These are phyloP conservation scores for Termitomyces sp. DNA, from an alignment of 768 basidiomycete genomes.

Conservation along the genomic window DNA sequence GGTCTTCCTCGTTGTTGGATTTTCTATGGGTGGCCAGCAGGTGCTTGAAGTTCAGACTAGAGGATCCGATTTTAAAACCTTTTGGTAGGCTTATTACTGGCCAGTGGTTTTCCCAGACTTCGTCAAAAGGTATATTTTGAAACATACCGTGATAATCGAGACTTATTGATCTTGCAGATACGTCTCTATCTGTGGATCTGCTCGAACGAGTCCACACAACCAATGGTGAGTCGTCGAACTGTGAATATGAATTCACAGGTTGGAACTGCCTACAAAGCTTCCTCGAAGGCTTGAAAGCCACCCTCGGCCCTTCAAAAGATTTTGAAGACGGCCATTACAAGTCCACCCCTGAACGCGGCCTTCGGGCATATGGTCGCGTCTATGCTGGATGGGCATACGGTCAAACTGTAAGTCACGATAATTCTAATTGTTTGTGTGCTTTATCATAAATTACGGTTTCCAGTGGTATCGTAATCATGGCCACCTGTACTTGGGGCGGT, in stretches of 20 bases:
- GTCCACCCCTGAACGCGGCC: slow-evolving; percentile 37
- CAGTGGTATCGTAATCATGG: slow-evolving; percentile 52
- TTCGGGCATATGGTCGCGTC: slow-evolving; percentile 51
- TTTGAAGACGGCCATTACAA: slow-evolving; percentile 51
- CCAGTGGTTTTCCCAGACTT: slow-evolving; percentile 49
- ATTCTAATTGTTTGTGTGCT: background rate
- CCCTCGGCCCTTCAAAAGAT: slow-evolving; percentile 48
- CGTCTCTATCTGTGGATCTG: slow-evolving; percentile 46
- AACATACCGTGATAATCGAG: background rate
- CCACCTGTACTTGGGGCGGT: slow-evolving; percentile 38
- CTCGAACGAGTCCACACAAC: slow-evolving; percentile 51
- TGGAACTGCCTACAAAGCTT: slow-evolving; percentile 28
- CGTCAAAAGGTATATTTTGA: slow-evolving; percentile 33
- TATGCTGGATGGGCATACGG: slow-evolving; percentile 59
- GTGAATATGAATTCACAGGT: background rate
- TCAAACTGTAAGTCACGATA: slow-evolving; percentile 34
- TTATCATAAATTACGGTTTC: background rate
- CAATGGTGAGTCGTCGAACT: slow-evolving; percentile 32
- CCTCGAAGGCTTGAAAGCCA: slow-evolving; percentile 54
- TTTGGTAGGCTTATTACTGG: slow-evolving; percentile 48
- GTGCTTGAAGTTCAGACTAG: slow-evolving; percentile 10
- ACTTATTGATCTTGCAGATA: slow-evolving; percentile 30
- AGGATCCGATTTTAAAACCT: background rate
- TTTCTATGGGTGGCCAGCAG: slow-evolving; percentile 58
- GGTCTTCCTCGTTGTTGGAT: slow-evolving; percentile 43